phyloP scores from a whole-genome alignment of 2,329 filamentous ascomycete genomes.

The Beauveria sp. region DNA sequence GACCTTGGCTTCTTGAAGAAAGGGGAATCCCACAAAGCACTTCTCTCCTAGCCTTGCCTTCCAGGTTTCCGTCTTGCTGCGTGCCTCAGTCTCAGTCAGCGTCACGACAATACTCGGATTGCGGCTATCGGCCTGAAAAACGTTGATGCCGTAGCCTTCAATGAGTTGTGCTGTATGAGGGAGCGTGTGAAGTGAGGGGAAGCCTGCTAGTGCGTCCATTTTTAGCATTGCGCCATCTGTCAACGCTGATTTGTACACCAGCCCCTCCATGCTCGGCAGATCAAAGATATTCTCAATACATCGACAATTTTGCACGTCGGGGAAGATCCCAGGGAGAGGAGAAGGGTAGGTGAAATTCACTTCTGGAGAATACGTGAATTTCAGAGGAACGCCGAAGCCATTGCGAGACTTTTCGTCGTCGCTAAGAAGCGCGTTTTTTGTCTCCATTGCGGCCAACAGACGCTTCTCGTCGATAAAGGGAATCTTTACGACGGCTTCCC shows the following conservation, averaged over 20 bases:
- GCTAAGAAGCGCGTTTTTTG: slow-evolving; percentile 70
- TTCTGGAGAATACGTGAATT: slow-evolving; percentile 78
- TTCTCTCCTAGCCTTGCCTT: slow-evolving; percentile 74
- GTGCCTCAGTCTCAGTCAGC: slow-evolving; percentile 63
- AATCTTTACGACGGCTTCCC: slow-evolving; percentile 98
- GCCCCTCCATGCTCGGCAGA: slow-evolving; percentile 80
- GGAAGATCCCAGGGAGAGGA: slow-evolving; percentile 82
- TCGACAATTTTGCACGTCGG: slow-evolving; percentile 75
- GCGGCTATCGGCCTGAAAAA: slow-evolving; percentile 91
- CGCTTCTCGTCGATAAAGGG: slow-evolving; percentile 94
- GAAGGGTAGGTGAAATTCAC: slow-evolving; percentile 79
- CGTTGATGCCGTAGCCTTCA: slow-evolving; percentile 74
- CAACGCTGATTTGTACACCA: slow-evolving; percentile 77
- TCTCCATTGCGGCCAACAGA: slow-evolving; percentile 75
- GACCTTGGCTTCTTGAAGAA: slow-evolving; percentile 88
- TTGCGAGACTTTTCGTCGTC: slow-evolving; percentile 77
- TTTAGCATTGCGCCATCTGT: slow-evolving; percentile 80
- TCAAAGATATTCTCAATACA: slow-evolving; percentile 97
- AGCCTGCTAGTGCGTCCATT: slow-evolving; percentile 77
- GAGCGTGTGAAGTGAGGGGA: slow-evolving; percentile 81
- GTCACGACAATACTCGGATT: slow-evolving; percentile 96
- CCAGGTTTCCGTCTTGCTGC: slow-evolving; percentile 63
- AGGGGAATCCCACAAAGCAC: slow-evolving; percentile 90
- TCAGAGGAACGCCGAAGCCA: slow-evolving; percentile 83
- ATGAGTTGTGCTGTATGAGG: slow-evolving; percentile 69